Percentiles rank a stretch among this genome's conserved stretches.
Conservation (phyloP, 371 early-diverging fungal species). For the Mortierella sp. region DNA sequence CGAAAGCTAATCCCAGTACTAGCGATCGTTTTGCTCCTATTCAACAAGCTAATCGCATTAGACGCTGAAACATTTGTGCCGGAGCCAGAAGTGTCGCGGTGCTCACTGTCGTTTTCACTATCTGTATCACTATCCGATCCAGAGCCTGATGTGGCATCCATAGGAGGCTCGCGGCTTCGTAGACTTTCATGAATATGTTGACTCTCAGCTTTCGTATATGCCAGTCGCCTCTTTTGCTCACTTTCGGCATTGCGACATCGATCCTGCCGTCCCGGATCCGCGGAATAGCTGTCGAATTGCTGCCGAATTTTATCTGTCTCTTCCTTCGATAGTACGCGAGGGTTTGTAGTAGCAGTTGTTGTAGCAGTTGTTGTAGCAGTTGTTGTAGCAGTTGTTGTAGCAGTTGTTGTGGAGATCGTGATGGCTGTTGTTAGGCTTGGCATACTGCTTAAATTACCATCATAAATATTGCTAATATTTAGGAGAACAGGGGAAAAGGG, state of each 20-base stretch:
- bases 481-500: constrained; percentile 39
- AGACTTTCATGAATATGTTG: background rate
- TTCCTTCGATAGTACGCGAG: constrained; percentile 18
- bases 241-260: constrained; percentile 5
- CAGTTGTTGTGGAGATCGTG: background rate
- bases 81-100: background rate
- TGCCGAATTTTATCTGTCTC: constrained; percentile 29
- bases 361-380: background rate
- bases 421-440: constrained; percentile 11
- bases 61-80: background rate
- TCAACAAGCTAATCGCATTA: constrained; percentile 11
- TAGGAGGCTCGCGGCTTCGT: background rate
- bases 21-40: constrained; percentile 44
- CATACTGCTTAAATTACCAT: background rate
- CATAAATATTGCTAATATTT: constrained; percentile 5
- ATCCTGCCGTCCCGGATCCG: constrained; percentile 23
- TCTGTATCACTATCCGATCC: constrained; percentile 19
- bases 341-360: background rate
- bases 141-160: constrained; percentile 17
- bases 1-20: constrained; percentile 36
- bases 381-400: background rate
- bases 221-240: background rate
- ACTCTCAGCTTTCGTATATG: background rate
- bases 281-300: constrained; percentile 37
- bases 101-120: background rate